These are phyloP conservation scores for Coix lacrymajobi DNA, from an alignment of 176 grass and related monocot species.

Conservation along the genomic window DNA sequence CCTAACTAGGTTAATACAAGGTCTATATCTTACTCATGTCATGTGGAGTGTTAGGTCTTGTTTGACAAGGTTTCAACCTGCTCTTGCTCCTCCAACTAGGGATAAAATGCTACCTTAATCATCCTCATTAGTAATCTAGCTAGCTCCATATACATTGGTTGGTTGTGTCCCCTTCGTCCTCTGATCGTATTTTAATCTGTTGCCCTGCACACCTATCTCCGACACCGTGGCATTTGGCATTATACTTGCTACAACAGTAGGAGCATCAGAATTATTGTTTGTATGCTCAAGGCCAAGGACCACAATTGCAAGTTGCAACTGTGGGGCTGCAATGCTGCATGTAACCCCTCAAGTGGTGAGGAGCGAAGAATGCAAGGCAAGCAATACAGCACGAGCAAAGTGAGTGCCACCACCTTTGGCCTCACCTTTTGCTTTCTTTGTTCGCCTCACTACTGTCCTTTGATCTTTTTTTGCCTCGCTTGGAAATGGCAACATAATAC, in stretches of 20 bases:
- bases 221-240: not conserved
- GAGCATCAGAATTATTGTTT: not conserved
- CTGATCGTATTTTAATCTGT: not conserved
- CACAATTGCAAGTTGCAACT: slow-evolving; percentile 18
- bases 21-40: too few species aligned
- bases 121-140: not conserved
- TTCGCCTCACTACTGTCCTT: not conserved
- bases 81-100: too few species aligned
- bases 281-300: not conserved
- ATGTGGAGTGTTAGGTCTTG: too few species aligned
- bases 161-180: slow-evolving; percentile 4
- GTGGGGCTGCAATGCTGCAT: slow-evolving; percentile 26
- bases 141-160: not conserved
- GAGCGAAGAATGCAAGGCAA: not conserved
- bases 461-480: slow-evolving; percentile 1
- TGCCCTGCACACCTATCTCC: not conserved
- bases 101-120: too few species aligned
- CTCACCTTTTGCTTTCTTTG: slow-evolving; percentile 6
- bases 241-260: not conserved
- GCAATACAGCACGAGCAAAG: slow-evolving; percentile 40
- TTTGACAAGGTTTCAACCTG: too few species aligned
- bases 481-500: slow-evolving; percentile 1
- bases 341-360: slow-evolving; percentile 12
- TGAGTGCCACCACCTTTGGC: not conserved
- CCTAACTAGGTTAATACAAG: too few species aligned